Percentiles rank a stretch among this genome's conserved stretches.
Evolutionary conservation across 2,329 filamentous ascomycete species (phyloP).

Genomic region (Rhytidhysteron rufulum): DNA sequence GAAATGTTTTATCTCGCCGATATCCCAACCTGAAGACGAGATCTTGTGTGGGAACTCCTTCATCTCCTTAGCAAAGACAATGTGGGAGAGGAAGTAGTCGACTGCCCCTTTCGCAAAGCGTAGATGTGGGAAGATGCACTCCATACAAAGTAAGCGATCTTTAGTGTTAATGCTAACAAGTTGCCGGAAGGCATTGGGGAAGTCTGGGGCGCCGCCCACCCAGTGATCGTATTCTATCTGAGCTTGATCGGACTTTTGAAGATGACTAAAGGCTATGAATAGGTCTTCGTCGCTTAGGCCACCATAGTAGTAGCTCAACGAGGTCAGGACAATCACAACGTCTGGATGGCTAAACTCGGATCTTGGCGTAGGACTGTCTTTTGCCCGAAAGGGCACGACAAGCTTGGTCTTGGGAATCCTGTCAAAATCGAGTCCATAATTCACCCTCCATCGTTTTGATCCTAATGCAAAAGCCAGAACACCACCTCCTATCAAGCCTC

Average conservation of each 20-base stretch:
- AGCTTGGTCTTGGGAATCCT: slow-evolving; percentile 38
- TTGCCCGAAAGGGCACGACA: slow-evolving; percentile 61
- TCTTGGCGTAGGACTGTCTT: slow-evolving; percentile 59
- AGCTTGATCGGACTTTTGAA: slow-evolving; percentile 52
- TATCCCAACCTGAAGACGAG: slow-evolving; percentile 65
- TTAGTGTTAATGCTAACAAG: slow-evolving; percentile 32
- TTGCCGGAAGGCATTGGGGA: slow-evolving; percentile 37
- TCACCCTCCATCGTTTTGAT: slow-evolving; percentile 61
- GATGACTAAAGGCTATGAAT: slow-evolving; percentile 42
- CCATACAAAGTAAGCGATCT: slow-evolving; percentile 48
- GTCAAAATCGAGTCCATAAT: slow-evolving; percentile 55
- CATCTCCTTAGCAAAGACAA: slow-evolving; percentile 60
- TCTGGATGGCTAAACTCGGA: slow-evolving; percentile 68
- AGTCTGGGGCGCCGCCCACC: slow-evolving; percentile 29
- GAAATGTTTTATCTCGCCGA: slow-evolving; percentile 46
- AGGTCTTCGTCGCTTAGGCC: slow-evolving; percentile 54
- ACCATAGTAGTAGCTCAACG: slow-evolving; percentile 63
- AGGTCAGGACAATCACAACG: slow-evolving; percentile 62
- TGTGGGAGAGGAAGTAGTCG: slow-evolving; percentile 59
- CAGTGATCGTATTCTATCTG: slow-evolving; percentile 51
- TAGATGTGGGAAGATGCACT: slow-evolving; percentile 52
- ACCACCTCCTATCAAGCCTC: slow-evolving; percentile 55
- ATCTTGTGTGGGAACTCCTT: slow-evolving; percentile 63
- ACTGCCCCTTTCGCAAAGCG: slow-evolving; percentile 51
- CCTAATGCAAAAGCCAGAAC: slow-evolving; percentile 53